phyloP scores from a whole-genome alignment of 305 asterid genomes.

The Fraxinus sp. region DNA sequence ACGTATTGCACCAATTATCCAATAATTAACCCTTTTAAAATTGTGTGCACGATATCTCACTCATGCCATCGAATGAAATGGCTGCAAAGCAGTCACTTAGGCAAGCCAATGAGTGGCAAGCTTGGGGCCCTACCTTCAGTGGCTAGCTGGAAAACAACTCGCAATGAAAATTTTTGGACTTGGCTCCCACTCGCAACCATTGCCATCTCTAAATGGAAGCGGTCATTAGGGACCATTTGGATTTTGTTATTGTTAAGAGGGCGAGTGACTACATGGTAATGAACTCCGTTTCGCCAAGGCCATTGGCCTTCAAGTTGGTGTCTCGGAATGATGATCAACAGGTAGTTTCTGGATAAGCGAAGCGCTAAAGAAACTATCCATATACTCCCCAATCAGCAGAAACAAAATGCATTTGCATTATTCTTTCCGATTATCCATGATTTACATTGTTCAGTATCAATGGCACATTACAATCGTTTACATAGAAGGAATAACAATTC shows the following conservation, averaged over 20 bases:
- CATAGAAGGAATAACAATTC: not conserved
- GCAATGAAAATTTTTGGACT: not conserved
- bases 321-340: not conserved
- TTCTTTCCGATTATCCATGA: not conserved
- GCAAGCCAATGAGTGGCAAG: not conserved
- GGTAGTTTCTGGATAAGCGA: not conserved
- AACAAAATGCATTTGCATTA: not conserved
- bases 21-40: too few relatives aligned
- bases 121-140: not conserved
- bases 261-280: not conserved
- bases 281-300: not conserved
- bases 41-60: too few relatives aligned
- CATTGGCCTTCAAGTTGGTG: not conserved
- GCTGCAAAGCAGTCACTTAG: not conserved
- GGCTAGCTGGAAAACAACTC: not conserved
- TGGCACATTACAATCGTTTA: conserved; percentile 5
- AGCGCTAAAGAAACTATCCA: not conserved
- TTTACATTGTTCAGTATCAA: not conserved
- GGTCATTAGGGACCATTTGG: not conserved
- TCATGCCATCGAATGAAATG: not conserved
- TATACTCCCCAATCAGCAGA: not conserved
- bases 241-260: not conserved
- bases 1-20: too few relatives aligned
- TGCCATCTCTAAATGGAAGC: not conserved
- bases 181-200: not conserved